Evolutionary conservation across 2,329 filamentous ascomycete genomes (phyloP), one percentile per base, ranked within the genome.

Genomic region (Leptographium radiaticola): DNA sequence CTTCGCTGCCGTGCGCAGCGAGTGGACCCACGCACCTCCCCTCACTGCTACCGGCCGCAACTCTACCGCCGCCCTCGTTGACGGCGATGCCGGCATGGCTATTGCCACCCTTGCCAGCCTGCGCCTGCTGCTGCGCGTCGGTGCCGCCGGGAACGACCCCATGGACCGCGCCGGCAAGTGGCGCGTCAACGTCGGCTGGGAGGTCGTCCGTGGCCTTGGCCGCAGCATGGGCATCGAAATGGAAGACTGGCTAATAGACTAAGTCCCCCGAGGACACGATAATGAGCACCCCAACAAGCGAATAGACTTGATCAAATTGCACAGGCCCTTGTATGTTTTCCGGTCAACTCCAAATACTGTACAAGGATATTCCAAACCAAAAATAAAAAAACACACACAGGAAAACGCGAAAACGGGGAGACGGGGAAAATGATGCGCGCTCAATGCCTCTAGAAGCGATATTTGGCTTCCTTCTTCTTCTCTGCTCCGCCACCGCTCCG

Each of bases 121-220:
- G 64, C 68, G 85, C 44, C 64, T 93, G 60, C 67, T 93, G 38
- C 74, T 86, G 38, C 77, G 81, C 44, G 82, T 87, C 2, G 83
- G 81, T 16, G 75, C 75, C 3, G 55, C 53, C 16, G 68, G 72
- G 31, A 71, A 73, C 11, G 86, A 90, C 67, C 69, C 76, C 31
- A 71, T 89, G 62, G 87, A 91, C 64, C 72, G 80, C 0, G 80
- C 80, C 0, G 81, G 79, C 6, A 83, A 85, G 67, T 93, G 86
- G 85, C 80, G 84, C 62, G 83, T 90, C 11, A 87, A 86, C 60
- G 81, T 87, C 55, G 81, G 83, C 1, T 90, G 86, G 86, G 88
- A 93, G 63, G 81, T 85, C 58, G 79, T 87, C 8, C 72, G 83
- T 56, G 77, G 75, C 4, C 69, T 93, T 58, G 87, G 86, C 33